Conservation (phyloP, 2,329 filamentous ascomycete genomes). For the Fusarium sp. region DNA sequence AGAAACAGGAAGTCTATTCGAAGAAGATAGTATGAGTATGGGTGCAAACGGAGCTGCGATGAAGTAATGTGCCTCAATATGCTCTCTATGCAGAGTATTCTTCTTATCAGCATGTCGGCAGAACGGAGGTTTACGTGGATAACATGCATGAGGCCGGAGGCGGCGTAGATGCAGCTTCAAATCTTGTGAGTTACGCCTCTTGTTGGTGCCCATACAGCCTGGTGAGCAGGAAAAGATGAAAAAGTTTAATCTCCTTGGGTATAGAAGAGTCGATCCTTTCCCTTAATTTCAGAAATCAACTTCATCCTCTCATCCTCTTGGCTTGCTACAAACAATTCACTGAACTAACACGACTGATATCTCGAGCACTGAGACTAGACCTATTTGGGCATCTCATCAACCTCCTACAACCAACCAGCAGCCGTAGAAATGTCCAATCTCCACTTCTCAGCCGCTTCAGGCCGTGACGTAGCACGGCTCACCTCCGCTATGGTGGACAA, state of each 20-base stretch:
- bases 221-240: too few relatives aligned
- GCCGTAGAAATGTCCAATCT: background rate
- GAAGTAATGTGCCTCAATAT: too few relatives aligned
- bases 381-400: background rate
- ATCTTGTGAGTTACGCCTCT: too few relatives aligned
- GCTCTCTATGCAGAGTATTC: too few relatives aligned
- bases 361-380: background rate
- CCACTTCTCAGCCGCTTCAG: constrained; percentile 10
- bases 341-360: too few relatives aligned
- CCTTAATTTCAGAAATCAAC: background rate
- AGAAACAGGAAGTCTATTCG: constrained; percentile 20
- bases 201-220: too few relatives aligned
- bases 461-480: constrained; percentile 14
- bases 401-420: constrained; percentile 6
- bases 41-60: too few relatives aligned
- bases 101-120: too few relatives aligned
- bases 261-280: background rate
- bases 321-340: background rate
- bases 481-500: background rate
- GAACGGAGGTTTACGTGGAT: too few relatives aligned
- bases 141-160: too few relatives aligned
- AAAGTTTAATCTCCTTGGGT: background rate
- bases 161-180: too few relatives aligned
- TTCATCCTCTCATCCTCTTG: background rate
- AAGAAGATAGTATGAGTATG: background rate